Conservation (phyloP, 192 early-diverging fungal genomes). For the Chytriomyces sp. region DNA sequence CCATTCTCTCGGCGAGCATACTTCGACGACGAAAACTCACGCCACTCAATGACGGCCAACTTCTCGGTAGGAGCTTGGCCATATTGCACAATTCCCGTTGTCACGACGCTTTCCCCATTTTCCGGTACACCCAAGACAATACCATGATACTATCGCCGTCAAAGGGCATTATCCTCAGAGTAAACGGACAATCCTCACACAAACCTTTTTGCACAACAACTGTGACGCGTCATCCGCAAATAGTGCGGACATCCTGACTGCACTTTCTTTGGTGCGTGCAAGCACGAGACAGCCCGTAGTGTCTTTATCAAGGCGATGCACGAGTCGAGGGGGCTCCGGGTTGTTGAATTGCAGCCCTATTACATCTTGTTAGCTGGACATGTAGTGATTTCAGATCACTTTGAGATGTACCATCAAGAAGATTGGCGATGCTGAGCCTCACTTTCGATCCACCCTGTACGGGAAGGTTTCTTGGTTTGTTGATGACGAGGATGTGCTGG, state of each 20-base stretch:
- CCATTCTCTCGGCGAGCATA: not conserved
- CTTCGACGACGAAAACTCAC: slow-evolving; percentile 8
- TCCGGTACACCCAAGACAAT: not conserved
- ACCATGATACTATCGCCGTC: slow-evolving; percentile 14
- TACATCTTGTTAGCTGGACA: not conserved
- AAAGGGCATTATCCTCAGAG: not conserved
- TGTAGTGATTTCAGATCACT: not conserved
- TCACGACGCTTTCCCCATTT: slow-evolving; percentile 15
- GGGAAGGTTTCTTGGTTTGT: slow-evolving; percentile 46
- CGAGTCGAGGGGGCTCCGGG: slow-evolving; percentile 38
- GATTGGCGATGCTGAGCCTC: slow-evolving; percentile 27
- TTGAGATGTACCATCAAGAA: slow-evolving; percentile 33
- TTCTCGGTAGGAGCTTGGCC: slow-evolving; percentile 36
- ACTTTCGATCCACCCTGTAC: slow-evolving; percentile 55
- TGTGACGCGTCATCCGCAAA: slow-evolving; percentile 22
- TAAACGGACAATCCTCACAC: not conserved
- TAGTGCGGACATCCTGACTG: slow-evolving; percentile 32
- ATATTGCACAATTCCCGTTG: slow-evolving; percentile 39
- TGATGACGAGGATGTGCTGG: slow-evolving; percentile 45
- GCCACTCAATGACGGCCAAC: slow-evolving; percentile 42
- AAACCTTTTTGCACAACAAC: slow-evolving; percentile 21
- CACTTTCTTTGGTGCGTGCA: slow-evolving; percentile 47
- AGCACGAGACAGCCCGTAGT: slow-evolving; percentile 53
- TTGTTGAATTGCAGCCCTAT: slow-evolving; percentile 27
- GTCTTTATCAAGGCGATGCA: slow-evolving; percentile 57